Evolutionary conservation across 2,329 filamentous ascomycete genomes (phyloP).

Genomic region (Paraconiothyrium sp.): DNA sequence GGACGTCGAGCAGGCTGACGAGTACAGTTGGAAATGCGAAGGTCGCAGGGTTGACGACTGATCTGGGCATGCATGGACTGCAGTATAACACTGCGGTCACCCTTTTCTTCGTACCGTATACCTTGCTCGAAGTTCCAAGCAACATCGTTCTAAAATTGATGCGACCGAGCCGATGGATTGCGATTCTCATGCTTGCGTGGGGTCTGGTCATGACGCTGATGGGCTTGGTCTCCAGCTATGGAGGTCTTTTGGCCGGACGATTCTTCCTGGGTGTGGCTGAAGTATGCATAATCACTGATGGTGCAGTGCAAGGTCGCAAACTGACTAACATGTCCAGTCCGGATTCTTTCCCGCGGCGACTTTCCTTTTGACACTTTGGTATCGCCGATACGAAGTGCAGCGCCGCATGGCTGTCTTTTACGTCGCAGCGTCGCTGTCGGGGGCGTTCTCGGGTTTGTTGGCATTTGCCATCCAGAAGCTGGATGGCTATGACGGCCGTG

Average conservation of each 20-base stretch:
- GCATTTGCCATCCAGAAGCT: constrained; percentile 47
- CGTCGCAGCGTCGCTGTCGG: constrained; percentile 43
- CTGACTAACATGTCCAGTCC: constrained; percentile 45
- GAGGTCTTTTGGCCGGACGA: constrained; percentile 59
- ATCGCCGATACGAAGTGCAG: constrained; percentile 46
- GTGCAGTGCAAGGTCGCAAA: neutral
- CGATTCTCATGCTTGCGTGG: constrained; percentile 52
- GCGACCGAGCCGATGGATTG: constrained; percentile 52
- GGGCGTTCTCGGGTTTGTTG: constrained; percentile 48
- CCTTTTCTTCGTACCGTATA: constrained; percentile 54
- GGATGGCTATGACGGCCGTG: constrained; percentile 36
- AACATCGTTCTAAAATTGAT: constrained; percentile 56
- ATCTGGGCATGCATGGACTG: constrained; percentile 49
- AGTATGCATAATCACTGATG: constrained; percentile 25
- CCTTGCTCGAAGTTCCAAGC: constrained; percentile 48
- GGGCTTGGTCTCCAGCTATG: constrained; percentile 59
- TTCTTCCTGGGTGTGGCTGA: constrained; percentile 54
- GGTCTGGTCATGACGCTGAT: constrained; percentile 52
- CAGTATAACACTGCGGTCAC: constrained; percentile 54
- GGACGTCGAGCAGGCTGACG: constrained; percentile 1
- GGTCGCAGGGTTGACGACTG: constrained; percentile 51
- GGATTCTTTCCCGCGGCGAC: constrained; percentile 73
- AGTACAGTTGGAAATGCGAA: constrained; percentile 52
- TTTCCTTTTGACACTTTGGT: constrained; percentile 48
- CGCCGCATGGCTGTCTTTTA: constrained; percentile 50